These are phyloP conservation scores for Acarospora socialis DNA, from an alignment of 2,329 filamentous ascomycete species.

Conservation along the genomic window DNA sequence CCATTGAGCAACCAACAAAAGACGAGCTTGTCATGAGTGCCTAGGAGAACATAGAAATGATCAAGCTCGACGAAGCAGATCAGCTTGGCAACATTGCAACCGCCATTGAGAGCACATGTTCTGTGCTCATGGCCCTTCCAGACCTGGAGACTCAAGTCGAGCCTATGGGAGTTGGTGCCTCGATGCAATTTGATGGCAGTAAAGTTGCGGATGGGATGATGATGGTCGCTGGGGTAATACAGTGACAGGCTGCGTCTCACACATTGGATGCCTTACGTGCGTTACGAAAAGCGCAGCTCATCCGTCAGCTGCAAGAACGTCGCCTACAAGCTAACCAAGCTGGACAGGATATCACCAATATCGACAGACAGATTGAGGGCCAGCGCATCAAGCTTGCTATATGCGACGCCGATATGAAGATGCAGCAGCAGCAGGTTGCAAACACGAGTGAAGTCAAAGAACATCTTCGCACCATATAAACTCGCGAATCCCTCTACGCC, in stretches of 20 bases:
- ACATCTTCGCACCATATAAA: constrained; percentile 20
- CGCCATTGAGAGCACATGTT: constrained; percentile 3
- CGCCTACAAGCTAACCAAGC: constrained; percentile 16
- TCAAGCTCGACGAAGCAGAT: no score
- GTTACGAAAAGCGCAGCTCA: constrained; percentile 4
- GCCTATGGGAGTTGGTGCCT: constrained; percentile 8
- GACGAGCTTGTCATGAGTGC: no score
- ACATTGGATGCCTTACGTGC: not conserved
- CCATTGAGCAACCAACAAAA: no score
- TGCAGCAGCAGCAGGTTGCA: constrained; percentile 14
- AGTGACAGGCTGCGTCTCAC: not conserved
- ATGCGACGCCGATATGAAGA: constrained; percentile 14
- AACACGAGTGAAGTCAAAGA: constrained; percentile 12
- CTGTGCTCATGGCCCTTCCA: constrained; percentile 7
- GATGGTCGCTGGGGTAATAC: constrained; percentile 1
- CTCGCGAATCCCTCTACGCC: constrained; percentile 19
- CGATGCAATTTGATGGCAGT: constrained; percentile 1
- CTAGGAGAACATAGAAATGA: no score
- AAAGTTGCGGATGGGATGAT: constrained; percentile 8
- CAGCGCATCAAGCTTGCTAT: constrained; percentile 11
- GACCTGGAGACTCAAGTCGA: constrained; percentile 1
- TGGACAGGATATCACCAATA: constrained; percentile 19
- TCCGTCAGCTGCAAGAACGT: constrained; percentile 18
- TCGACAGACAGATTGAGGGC: constrained; percentile 18
- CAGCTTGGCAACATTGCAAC: not conserved